phyloP scores from a whole-genome alignment of 164 flowering plant genomes.

The Euptelea pleiosperma region DNA sequence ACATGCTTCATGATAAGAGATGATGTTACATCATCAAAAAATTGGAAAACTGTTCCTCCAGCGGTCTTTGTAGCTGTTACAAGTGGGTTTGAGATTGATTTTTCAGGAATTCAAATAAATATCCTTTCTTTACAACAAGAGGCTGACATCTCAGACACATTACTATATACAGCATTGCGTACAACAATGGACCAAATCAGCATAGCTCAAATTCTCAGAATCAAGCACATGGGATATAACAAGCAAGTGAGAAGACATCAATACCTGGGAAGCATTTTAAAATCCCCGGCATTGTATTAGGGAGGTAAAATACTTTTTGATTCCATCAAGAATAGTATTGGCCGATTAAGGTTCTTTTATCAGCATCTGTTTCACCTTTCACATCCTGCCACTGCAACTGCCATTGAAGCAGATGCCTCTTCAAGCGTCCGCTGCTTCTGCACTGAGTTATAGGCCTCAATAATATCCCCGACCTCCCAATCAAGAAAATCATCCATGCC shows the following conservation, averaged over 20 bases:
- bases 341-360: background rate
- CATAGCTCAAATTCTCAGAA: background rate
- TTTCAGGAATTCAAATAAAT: slow-evolving; percentile 6
- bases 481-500: slow-evolving; percentile 59
- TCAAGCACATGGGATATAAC: background rate
- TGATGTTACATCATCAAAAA: no score
- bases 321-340: background rate
- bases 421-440: slow-evolving; percentile 77
- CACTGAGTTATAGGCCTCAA: slow-evolving; percentile 60
- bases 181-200: slow-evolving; percentile 8
- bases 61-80: background rate
- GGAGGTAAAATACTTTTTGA: background rate
- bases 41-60: background rate
- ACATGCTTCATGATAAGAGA: no score
- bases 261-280: background rate
- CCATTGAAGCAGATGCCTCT: slow-evolving; percentile 78
- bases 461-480: slow-evolving; percentile 58
- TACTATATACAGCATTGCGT: slow-evolving; percentile 20
- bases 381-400: slow-evolving; percentile 59
- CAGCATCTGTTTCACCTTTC: slow-evolving; percentile 8
- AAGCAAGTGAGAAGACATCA: background rate
- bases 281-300: background rate
- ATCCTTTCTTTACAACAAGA: slow-evolving; percentile 22
- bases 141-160: slow-evolving; percentile 1
- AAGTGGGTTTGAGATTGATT: slow-evolving; percentile 2